Evolutionary conservation across 768 basidiomycete species (phyloP), one percentile per base, ranked within the genome.

Genomic region (Tricholoma terreum): DNA sequence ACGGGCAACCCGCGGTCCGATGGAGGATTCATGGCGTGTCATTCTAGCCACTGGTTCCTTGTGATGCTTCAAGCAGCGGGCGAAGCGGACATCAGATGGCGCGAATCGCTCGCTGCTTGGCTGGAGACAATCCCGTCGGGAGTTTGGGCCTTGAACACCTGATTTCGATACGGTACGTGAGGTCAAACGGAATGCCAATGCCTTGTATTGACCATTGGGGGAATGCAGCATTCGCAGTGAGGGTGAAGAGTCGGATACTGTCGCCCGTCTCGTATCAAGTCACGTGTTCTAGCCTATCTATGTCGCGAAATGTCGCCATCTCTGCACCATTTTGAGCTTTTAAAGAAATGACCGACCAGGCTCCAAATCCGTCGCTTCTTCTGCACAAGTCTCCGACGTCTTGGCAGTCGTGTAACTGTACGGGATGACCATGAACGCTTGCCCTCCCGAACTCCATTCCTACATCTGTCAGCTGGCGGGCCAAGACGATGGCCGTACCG

Each of bases 391-490:
- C 36, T 34, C 24, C 50, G 8, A 36, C n/a, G 21, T 43, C 34
- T 34, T 33, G 30, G 27, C 30, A n/a, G 27, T 30, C 22, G 27
- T 12, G 15, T 10, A 46, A 24, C 10, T 43, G 42, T 43, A 43
- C 52, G 43, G 43, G 54, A 61, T 61, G 54, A 61, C 36, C 45
- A 75, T 79, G 73, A 62, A 76, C 45, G 55, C 55, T 34, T 74
- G 72, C 51, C 80, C 80, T 14, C 68, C 73, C 33, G 80, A 82
- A 63, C 65, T 82, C 14, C 75, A 76, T 53, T 71, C 75, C 3
- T 73, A 76, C 56, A 80, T 82, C 52, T 77, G 70, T 58, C 67
- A 75, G 49, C 63, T 78, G 2, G 75, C 74, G 6, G 80, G 79
- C 59, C 57, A 66, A 9, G 75, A 77, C 56, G 76, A 76, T 42